Base-by-base conservation (phyloP, 768 basidiomycete species). In the Pluteus cervinus region DNA sequence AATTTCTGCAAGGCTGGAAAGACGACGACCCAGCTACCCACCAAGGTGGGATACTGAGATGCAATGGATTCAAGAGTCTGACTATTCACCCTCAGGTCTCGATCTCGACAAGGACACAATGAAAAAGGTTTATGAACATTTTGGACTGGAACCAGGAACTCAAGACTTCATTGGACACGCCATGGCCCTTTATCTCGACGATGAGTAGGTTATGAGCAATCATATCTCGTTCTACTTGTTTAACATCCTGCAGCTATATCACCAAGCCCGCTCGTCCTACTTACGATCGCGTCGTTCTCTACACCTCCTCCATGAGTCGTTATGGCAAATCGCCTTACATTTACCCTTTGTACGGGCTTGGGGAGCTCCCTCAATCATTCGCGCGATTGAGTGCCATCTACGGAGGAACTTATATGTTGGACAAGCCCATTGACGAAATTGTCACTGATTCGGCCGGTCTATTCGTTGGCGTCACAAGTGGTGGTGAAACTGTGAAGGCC, bases 291-390 rank as follows among this genome's bases (percentile, higher is more conserved):
- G 97, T 98, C 59, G 74, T 98, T 47, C 79, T 98, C 39, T 99
- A 99, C 70, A 97, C 93, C 20, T 84, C 87, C 8, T 98, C 96
- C 14, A 97, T 99, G 92, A 91, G 94, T 12, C 86, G 94, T 35
- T 99, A 94, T 62, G 96, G 94, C 51, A 98, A 99, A 64, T 98
- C 96, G 9, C 96, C 96, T 1, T 99, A 99, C 71, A 96, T 99
- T 56, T 99, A 99, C 69, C 96, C 96, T 11, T 75, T 97, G 25
- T 99, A 98, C 61, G 96, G 96, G 45, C 86, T 99, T 42, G 96
- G 96, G 48, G 96, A 99, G 59, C 86, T 99, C 34, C 96, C 96
- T 7, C 96, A 99, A 57, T 89, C 96, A 2, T 99, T 99, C 56
- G 96, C 96, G 6, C 90, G 96, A 52, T 79, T 99, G 38, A 91